phyloP scores from a whole-genome alignment of 2,329 filamentous ascomycete species.

The Malbranchea zuffiana region DNA sequence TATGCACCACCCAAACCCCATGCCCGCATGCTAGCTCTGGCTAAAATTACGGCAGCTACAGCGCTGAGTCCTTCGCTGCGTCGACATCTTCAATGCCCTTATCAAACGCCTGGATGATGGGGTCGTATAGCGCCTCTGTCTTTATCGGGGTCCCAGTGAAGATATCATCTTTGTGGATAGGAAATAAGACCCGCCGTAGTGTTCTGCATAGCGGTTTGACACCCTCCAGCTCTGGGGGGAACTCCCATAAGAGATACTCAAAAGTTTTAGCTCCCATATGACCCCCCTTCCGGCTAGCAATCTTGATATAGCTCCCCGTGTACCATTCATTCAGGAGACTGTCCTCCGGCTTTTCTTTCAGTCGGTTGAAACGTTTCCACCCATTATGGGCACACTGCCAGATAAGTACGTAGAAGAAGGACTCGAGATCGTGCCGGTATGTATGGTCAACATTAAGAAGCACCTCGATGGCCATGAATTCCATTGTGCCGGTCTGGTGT shows the following conservation, averaged over 20 bases:
- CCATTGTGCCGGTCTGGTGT: constrained; percentile 15
- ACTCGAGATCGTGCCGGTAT: constrained; percentile 26
- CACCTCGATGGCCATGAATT: constrained; percentile 29
- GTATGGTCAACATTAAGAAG: constrained; percentile 22
- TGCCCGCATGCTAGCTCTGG: too few species aligned
- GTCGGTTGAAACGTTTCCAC: constrained; percentile 1
- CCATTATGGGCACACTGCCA: constrained; percentile 5
- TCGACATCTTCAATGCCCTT: constrained; percentile 12
- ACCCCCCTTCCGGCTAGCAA: constrained; percentile 16
- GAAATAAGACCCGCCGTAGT: constrained; percentile 17
- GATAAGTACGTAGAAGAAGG: constrained; percentile 24
- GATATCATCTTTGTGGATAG: constrained; percentile 3
- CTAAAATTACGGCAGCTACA: too few species aligned
- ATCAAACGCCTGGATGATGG: constrained; percentile 16
- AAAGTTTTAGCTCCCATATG: constrained; percentile 17
- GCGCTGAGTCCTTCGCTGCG: too few species aligned
- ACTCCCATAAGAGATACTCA: constrained; percentile 19
- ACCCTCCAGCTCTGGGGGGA: constrained; percentile 19
- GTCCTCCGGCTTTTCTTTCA: background rate
- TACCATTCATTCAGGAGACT: constrained; percentile 18
- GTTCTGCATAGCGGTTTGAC: constrained; percentile 19
- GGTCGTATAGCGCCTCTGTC: constrained; percentile 15
- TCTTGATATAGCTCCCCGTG: constrained; percentile 20
- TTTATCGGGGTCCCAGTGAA: constrained; percentile 13
- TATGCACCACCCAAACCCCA: too few species aligned